Conservation (phyloP, 345 rosid genomes). For the Eucalyptus curtisii region DNA sequence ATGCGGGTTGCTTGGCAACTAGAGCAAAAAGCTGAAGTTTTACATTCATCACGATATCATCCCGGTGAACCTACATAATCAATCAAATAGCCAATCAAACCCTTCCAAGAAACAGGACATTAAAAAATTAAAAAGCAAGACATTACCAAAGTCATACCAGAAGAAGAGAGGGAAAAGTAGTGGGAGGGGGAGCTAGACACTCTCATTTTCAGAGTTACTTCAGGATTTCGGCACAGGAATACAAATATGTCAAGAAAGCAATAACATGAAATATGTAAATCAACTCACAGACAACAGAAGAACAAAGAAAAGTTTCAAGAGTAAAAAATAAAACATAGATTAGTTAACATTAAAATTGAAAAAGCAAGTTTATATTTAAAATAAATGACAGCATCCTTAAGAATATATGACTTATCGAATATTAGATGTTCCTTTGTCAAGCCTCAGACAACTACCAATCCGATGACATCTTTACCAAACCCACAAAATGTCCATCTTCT, state of each 20-base stretch:
- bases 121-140: background rate
- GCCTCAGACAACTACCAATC: background rate
- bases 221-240: background rate
- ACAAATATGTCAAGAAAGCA: background rate
- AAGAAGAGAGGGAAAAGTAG: background rate
- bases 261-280: background rate
- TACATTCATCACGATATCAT: conserved; percentile 62
- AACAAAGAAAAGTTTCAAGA: background rate
- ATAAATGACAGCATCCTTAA: background rate
- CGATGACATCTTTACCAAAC: background rate
- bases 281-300: background rate
- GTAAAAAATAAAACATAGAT: background rate
- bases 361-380: background rate
- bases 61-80: conserved; percentile 56
- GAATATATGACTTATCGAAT: background rate
- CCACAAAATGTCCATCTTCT: background rate
- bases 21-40: conserved; percentile 77
- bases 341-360: background rate
- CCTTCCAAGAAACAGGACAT: background rate
- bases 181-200: background rate
- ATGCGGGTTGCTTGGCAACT: conserved; percentile 77
- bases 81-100: background rate
- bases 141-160: background rate
- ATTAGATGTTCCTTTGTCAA: background rate
- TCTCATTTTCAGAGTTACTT: background rate